A percentile compares a stretch with the other conserved stretches of the same genome.
Evolutionary conservation across 176 grass and related monocot genomes (phyloP).

Genomic region (Phoenix dactylifera): DNA sequence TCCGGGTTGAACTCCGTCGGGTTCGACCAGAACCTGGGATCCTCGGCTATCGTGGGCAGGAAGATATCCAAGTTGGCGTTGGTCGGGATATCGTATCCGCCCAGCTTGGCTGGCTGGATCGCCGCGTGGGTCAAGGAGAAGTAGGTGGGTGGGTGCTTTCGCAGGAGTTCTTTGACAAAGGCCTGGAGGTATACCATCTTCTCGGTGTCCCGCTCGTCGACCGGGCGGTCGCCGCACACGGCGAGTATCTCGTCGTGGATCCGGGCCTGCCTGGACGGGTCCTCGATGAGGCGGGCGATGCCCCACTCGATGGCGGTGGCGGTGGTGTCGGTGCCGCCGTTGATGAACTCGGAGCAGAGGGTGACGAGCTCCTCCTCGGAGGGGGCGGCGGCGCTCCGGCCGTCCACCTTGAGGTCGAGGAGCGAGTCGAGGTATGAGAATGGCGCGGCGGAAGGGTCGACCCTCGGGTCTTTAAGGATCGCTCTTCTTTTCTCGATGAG

Average conservation of each 20-base stretch:
- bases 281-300: conserved; percentile 72
- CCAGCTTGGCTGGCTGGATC: conserved; percentile 35
- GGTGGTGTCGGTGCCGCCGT: conserved; percentile 87
- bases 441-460: conserved; percentile 34
- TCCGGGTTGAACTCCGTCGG: conserved; percentile 78
- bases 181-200: conserved; percentile 80
- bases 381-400: conserved; percentile 14
- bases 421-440: conserved; percentile 95
- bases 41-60: conserved; percentile 65
- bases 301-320: conserved; percentile 90
- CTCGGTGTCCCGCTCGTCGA: conserved; percentile 69
- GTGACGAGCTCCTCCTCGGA: conserved; percentile 63
- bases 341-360: conserved; percentile 74
- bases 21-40: conserved; percentile 55
- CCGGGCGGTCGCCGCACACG: conserved; percentile 39
- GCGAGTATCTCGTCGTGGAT: conserved; percentile 46
- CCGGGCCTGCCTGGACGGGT: conserved; percentile 48
- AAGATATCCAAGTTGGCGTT: conserved; percentile 88
- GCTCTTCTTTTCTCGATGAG: conserved; percentile 66
- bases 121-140: conserved; percentile 84
- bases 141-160: conserved; percentile 88
- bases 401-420: conserved; percentile 54
- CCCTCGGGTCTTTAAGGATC: conserved; percentile 33
- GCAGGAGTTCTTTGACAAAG: conserved; percentile 95
- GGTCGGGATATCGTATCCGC: conserved; percentile 62